These are phyloP conservation scores for Eutypa lata DNA, from an alignment of 2,329 filamentous ascomycete genomes.

Conservation along the genomic window DNA sequence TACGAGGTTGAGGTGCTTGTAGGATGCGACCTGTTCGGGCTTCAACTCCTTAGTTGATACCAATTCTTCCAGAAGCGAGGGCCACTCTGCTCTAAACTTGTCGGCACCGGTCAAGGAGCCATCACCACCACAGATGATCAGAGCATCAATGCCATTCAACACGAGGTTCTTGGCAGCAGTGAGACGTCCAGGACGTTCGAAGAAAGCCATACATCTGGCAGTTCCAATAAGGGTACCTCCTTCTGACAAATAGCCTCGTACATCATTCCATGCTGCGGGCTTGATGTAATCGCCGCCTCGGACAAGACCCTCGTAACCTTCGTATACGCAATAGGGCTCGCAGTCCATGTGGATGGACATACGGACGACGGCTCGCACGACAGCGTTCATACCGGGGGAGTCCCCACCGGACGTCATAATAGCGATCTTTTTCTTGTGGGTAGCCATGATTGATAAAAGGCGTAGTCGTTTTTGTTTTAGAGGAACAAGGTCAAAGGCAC, in stretches of 20 bases:
- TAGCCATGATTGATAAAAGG: conserved; percentile 33
- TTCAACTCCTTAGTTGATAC: conserved; percentile 71
- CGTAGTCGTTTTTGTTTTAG: neutral
- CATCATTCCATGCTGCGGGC: conserved; percentile 87
- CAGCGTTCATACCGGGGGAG: conserved; percentile 91
- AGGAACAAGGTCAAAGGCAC: neutral
- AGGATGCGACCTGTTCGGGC: conserved; percentile 67
- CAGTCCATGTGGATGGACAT: conserved; percentile 84
- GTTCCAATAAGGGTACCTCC: conserved; percentile 96
- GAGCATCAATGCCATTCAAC: conserved; percentile 84
- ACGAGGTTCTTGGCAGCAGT: conserved; percentile 93
- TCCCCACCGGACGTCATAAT: conserved; percentile 95
- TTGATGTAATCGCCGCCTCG: conserved; percentile 84
- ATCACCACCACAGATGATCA: conserved; percentile 96
- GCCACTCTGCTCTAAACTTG: conserved; percentile 90
- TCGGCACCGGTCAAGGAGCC: conserved; percentile 95
- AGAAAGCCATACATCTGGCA: conserved; percentile 88
- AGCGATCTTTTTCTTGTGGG: conserved; percentile 66
- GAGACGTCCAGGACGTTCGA: conserved; percentile 79
- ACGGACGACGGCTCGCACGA: conserved; percentile 84
- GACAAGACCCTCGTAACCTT: conserved; percentile 95
- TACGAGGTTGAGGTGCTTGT: conserved; percentile 89
- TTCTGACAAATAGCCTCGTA: conserved; percentile 89
- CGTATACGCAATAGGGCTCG: conserved; percentile 78
- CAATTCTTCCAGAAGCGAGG: conserved; percentile 79